Percentiles rank a stretch among this genome's conserved stretches.
These are phyloP conservation scores for Mrakia hoshinonis DNA, from an alignment of 768 basidiomycete species.

Conservation along the genomic window DNA sequence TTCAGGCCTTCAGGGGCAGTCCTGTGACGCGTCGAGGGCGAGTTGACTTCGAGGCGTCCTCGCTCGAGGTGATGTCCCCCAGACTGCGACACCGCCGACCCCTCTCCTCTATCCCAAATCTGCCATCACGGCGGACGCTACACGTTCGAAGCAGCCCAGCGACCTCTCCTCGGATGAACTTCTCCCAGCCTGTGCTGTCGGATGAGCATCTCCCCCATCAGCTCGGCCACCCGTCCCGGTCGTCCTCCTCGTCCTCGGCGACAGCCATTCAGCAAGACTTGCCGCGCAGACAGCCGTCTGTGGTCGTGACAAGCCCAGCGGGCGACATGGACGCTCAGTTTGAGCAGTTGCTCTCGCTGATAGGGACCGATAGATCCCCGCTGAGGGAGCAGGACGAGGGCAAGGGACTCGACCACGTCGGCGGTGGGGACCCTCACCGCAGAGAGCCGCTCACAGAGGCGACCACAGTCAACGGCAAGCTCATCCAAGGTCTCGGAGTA, in stretches of 20 bases:
- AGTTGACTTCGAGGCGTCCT: too few relatives aligned
- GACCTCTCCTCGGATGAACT: not conserved
- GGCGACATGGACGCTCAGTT: not conserved
- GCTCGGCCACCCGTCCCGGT: not conserved
- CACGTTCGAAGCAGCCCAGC: too few relatives aligned
- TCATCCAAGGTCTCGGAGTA: not conserved
- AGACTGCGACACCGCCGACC: too few relatives aligned
- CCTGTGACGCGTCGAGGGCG: too few relatives aligned
- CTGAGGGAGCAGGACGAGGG: not conserved
- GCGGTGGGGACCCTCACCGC: not conserved
- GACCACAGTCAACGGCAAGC: not conserved
- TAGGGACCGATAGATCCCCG: not conserved
- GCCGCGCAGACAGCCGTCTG: not conserved
- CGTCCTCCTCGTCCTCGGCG: conserved; percentile 1
- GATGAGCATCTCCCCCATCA: not conserved
- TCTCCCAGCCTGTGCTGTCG: not conserved
- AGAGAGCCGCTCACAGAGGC: not conserved
- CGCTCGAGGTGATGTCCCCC: too few relatives aligned
- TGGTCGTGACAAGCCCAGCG: not conserved
- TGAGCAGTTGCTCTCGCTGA: not conserved
- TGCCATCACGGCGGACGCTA: not conserved
- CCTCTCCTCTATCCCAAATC: too few relatives aligned
- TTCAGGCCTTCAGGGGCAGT: too few relatives aligned
- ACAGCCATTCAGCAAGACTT: not conserved
- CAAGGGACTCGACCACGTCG: not conserved